Evolutionary conservation across 1,139 yeast species (phyloP).

Genomic region (Geotrichum carabidarum): DNA sequence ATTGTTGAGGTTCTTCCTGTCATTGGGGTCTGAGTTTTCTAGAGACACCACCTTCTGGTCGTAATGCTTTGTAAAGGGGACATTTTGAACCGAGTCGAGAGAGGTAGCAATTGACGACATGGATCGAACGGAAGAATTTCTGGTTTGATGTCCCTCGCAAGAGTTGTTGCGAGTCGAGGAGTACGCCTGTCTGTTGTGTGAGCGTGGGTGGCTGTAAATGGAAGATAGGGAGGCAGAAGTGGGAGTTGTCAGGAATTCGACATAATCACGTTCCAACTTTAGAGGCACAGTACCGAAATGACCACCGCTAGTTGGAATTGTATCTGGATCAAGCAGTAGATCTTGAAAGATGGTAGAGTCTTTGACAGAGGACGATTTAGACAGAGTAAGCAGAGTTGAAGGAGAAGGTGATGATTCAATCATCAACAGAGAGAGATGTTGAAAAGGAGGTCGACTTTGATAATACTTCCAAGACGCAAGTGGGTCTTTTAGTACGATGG

Average conservation of each 20-base stretch:
- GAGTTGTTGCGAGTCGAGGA: not conserved
- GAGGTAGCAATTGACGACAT: constrained; percentile 26
- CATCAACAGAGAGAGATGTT: too few relatives aligned
- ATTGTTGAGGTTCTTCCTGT: constrained; percentile 2
- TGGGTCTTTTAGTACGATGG: too few relatives aligned
- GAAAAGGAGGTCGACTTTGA: too few relatives aligned
- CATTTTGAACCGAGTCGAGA: constrained; percentile 19
- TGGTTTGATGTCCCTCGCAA: constrained; percentile 1
- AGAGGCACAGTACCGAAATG: not conserved
- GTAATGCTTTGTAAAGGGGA: not conserved
- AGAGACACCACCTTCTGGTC: too few relatives aligned
- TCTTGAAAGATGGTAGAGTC: too few relatives aligned
- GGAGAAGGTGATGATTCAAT: too few relatives aligned
- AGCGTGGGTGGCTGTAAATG: not conserved
- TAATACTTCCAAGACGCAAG: too few relatives aligned
- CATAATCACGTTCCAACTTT: not conserved
- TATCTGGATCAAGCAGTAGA: not conserved
- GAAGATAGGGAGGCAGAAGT: not conserved
- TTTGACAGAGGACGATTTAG: too few relatives aligned
- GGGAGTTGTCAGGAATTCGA: not conserved
- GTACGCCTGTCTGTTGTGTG: not conserved
- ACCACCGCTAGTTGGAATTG: not conserved
- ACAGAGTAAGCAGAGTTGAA: too few relatives aligned
- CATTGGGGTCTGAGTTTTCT: not conserved
- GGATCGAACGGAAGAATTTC: constrained; percentile 17